Base-by-base conservation (phyloP, 2,329 filamentous ascomycete genomes). In the Aureobasidium uvarum region DNA sequence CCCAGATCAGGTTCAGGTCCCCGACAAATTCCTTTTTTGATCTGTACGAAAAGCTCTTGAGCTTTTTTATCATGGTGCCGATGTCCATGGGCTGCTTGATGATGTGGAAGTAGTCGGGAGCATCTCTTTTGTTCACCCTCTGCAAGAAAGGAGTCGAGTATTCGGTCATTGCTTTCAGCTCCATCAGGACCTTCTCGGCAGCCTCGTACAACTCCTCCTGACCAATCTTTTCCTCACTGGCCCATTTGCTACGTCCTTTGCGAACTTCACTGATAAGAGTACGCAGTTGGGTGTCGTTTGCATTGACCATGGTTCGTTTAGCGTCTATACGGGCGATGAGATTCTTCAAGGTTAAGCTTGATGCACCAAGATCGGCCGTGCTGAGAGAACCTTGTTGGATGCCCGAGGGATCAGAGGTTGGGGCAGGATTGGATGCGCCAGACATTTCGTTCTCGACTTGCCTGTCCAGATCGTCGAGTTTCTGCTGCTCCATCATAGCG, bases 31-130 rank as follows among this genome's bases (percentile, higher is more conserved):
- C 95, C 68, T 90, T 86, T 79, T 99, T 99, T 38, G 80, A 81
- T 71, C 81, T 81, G 74, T 83, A 83, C n/a, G 76, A 74, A 28
- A 81, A 73, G 65, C 78, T 76, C 87, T 88, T 86, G 89, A 99
- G 86, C 80, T 98, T 99, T 81, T 99, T 99, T 68, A 96, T 96
- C 92, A 99, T 98, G 55, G 88, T 89, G 43, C 95, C 95, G 66
- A 99, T 87, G 75, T 99, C 95, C 95, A 99, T 99, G 1, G 95
- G 95, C 54, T 93, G 89, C 78, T 96, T 97, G 78, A 98, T 97
- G 68, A 95, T 86, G 71, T 86, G 89, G 77, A 96, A 92, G 78
- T 99, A 99, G 78, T 98, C 93, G 25, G 94, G 95, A 14, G 92
- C 95, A 76, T 99, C 95, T 72, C 95, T 87, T 80, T 99, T 99